Evolutionary conservation across 352 stramenopile species (phyloP).

Genomic region (Globisporangium apiculatum): DNA sequence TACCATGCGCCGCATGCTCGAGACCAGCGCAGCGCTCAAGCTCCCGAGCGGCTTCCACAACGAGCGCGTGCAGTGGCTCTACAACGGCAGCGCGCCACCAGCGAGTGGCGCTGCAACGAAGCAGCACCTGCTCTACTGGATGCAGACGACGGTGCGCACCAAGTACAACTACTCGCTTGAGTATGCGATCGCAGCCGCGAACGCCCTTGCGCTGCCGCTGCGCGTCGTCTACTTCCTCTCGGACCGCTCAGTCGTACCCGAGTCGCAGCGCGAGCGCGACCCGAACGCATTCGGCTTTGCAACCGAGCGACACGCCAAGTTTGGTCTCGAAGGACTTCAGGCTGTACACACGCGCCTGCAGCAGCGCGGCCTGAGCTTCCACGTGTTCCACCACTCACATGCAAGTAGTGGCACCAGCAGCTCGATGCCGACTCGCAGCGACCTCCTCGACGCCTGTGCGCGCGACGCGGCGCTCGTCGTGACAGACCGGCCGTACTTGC

Average conservation of each 20-base stretch:
- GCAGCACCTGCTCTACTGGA: constrained; percentile 74
- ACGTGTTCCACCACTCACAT: constrained; percentile 56
- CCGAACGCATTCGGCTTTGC: constrained; percentile 54
- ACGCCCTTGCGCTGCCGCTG: constrained; percentile 54
- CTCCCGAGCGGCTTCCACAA: constrained; percentile 54
- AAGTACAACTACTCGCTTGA: constrained; percentile 83
- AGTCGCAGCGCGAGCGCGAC: constrained; percentile 22
- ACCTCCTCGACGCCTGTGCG: constrained; percentile 39
- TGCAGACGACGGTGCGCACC: constrained; percentile 78
- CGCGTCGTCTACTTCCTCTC: constrained; percentile 71
- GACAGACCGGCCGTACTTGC: constrained; percentile 72
- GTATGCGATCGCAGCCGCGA: constrained; percentile 62
- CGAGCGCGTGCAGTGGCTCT: constrained; percentile 73
- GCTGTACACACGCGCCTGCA: constrained; percentile 35
- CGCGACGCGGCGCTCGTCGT: constrained; percentile 55
- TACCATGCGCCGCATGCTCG: constrained; percentile 40
- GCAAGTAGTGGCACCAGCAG: background rate
- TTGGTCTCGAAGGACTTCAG: constrained; percentile 62
- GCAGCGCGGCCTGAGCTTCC: constrained; percentile 41
- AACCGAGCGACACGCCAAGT: constrained; percentile 67
- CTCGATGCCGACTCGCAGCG: constrained; percentile 15
- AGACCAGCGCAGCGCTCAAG: constrained; percentile 25
- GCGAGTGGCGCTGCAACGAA: background rate
- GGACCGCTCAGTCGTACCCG: constrained; percentile 36
- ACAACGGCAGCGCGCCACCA: constrained; percentile 27